Evolutionary conservation across 2,329 filamentous ascomycete genomes (phyloP), one percentile per base, ranked within the genome.

Genomic region (Zopfia rhizophila): DNA sequence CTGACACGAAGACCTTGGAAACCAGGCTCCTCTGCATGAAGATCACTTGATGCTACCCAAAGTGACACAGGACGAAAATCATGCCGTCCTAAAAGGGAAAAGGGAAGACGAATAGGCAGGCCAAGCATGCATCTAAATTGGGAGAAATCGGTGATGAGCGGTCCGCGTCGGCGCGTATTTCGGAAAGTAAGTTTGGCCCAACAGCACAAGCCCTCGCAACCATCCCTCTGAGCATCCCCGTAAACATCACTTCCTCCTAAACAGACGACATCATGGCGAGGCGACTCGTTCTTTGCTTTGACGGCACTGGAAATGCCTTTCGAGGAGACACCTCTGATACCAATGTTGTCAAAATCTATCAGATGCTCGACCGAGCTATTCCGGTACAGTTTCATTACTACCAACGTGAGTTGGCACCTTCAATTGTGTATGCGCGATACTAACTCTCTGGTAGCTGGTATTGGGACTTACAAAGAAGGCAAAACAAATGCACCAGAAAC

Each of bases 231-330:
- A 22, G 10, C 17, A 36, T 7, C 8, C 32, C 32, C 18, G 32
- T 36, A 22, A 18, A 36, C 32, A 18, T 36, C 18, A 7, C 18
- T 16, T 36, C 32, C 18, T 36, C n/a, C 24, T n/a, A n/a, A n/a
- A n/a, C n/a, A n/a, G n/a, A n/a, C n/a, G n/a, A n/a, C n/a, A n/a
- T n/a, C n/a, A 14, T 14, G 14, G 16, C 14, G 18, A 40, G 31
- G 28, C 42, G 37, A 16, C 45, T 56, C 4, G 39, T 61, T 11
- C 43, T 61, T 3, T 61, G 58, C 36, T 61, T 61, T 30, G 58
- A 61, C 38, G 58, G 58, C n/a, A 61, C 58, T 7, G 56, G 56
- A 11, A 61, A 61, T 19, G 33, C 33, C 23, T 61, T 60, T 21
- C 16, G 33, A 2, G 56, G 55, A 1, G 50, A 57, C 22, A 44